Evolutionary conservation across 805 yeast genomes (phyloP).

Genomic region (Kuraishia molischiana): DNA sequence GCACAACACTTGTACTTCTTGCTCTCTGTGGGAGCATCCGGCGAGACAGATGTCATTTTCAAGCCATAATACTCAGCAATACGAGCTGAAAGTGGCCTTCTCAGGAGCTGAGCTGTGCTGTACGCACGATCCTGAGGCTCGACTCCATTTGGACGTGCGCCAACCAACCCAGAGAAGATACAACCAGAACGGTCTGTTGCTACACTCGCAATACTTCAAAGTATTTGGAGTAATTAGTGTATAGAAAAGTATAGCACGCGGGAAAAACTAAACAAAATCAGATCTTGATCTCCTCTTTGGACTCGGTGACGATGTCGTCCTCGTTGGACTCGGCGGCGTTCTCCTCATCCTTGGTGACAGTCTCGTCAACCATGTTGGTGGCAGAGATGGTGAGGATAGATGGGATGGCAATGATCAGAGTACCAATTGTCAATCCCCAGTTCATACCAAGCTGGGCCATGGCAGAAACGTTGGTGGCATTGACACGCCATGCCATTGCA

Average conservation of each 20-base stretch:
- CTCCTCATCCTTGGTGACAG: background rate
- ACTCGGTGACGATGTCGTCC: too few relatives aligned
- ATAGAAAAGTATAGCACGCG: too few relatives aligned
- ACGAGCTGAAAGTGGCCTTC: background rate
- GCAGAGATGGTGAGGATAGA: slow-evolving; percentile 2
- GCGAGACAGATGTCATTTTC: background rate
- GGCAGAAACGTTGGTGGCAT: slow-evolving; percentile 26
- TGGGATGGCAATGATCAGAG: slow-evolving; percentile 40
- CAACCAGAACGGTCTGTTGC: too few relatives aligned
- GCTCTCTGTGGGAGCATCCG: too few relatives aligned
- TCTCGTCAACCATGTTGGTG: background rate
- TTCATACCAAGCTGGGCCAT: slow-evolving; percentile 33
- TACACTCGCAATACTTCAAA: too few relatives aligned
- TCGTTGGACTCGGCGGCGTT: background rate
- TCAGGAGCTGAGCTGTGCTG: background rate
- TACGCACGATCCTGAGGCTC: too few relatives aligned
- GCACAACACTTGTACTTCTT: slow-evolving; percentile 1
- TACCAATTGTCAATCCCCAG: slow-evolving; percentile 41
- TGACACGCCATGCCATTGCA: slow-evolving; percentile 51
- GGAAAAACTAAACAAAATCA: too few relatives aligned
- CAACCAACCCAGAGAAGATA: too few relatives aligned
- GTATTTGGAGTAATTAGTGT: too few relatives aligned
- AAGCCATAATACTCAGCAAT: background rate
- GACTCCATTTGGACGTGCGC: too few relatives aligned
- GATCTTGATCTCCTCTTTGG: too few relatives aligned